Evolutionary conservation across 2,329 filamentous ascomycete genomes (phyloP).

Genomic region (Cadophora sp.): DNA sequence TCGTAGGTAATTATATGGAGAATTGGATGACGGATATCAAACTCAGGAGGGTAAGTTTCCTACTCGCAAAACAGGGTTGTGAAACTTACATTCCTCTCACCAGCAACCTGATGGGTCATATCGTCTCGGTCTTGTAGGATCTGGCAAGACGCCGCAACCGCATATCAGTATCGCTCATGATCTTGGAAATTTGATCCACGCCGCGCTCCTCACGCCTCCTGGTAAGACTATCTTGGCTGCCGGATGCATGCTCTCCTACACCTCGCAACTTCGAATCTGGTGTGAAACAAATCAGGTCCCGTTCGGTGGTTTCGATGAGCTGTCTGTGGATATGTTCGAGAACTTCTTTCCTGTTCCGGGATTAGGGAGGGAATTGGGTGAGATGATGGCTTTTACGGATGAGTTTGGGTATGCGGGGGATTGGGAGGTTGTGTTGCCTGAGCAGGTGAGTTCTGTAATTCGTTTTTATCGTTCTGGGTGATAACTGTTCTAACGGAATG

Average conservation of each 20-base stretch:
- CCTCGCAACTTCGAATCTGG: slow-evolving; percentile 32
- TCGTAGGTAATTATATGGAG: slow-evolving; percentile 43
- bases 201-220: slow-evolving; percentile 36
- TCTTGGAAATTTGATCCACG: slow-evolving; percentile 36
- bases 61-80: neutral
- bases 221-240: slow-evolving; percentile 36
- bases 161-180: slow-evolving; percentile 32
- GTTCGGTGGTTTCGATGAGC: slow-evolving; percentile 29
- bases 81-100: neutral
- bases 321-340: slow-evolving; percentile 37
- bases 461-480: no score
- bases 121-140: slow-evolving; percentile 40
- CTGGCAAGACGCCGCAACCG: slow-evolving; percentile 30
- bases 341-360: slow-evolving; percentile 38
- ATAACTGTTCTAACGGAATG: slow-evolving; percentile 15
- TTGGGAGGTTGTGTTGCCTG: slow-evolving; percentile 43
- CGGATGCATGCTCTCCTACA: slow-evolving; percentile 29
- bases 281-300: slow-evolving; percentile 29
- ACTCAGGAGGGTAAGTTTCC: slow-evolving; percentile 26
- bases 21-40: slow-evolving; percentile 34
- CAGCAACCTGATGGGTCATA: slow-evolving; percentile 35
- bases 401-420: slow-evolving; percentile 47
- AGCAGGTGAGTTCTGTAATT: slow-evolving; percentile 26
- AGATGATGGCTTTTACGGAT: slow-evolving; percentile 44
- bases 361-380: slow-evolving; percentile 43